These are phyloP conservation scores for Fomitopsis schrenkii DNA, from an alignment of 1,284 basidiomycete species.

Conservation along the genomic window DNA sequence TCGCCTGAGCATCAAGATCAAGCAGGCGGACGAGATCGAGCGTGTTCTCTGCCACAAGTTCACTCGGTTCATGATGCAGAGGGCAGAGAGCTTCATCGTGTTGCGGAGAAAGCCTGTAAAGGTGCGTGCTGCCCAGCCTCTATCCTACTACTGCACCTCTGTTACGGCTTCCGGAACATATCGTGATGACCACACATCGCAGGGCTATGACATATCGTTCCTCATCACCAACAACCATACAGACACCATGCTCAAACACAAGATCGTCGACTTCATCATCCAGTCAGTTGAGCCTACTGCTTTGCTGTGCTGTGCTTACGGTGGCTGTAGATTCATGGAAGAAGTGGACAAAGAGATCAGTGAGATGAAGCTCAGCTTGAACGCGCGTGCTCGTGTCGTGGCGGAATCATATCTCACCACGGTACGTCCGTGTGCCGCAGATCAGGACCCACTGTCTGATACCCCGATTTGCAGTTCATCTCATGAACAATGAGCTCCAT, in stretches of 20 bases:
- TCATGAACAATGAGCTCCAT: neutral
- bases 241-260: slow-evolving; percentile 98
- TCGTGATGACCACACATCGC: slow-evolving; percentile 1
- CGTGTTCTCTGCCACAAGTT: slow-evolving; percentile 97
- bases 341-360: slow-evolving; percentile 94
- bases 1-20: slow-evolving; percentile 95
- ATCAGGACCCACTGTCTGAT: neutral
- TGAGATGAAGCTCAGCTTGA: slow-evolving; percentile 88
- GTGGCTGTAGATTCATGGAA: slow-evolving; percentile 82
- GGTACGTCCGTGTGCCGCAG: slow-evolving; percentile 24
- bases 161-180: neutral
- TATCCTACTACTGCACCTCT: neutral
- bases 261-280: slow-evolving; percentile 99
- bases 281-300: slow-evolving; percentile 48
- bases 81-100: slow-evolving; percentile 96
- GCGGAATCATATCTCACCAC: slow-evolving; percentile 86
- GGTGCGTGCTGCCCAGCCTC: slow-evolving; percentile 40
- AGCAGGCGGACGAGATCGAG: slow-evolving; percentile 99
- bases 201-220: slow-evolving; percentile 99
- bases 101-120: slow-evolving; percentile 90
- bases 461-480: neutral
- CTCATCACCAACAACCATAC: slow-evolving; percentile 96
- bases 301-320: neutral
- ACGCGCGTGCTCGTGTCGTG: slow-evolving; percentile 95
- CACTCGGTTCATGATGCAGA: slow-evolving; percentile 98